Evolutionary conservation across 352 stramenopile species (phyloP), one percentile per base, ranked within the genome.

Genomic region (Globisporangium mamillatum): DNA sequence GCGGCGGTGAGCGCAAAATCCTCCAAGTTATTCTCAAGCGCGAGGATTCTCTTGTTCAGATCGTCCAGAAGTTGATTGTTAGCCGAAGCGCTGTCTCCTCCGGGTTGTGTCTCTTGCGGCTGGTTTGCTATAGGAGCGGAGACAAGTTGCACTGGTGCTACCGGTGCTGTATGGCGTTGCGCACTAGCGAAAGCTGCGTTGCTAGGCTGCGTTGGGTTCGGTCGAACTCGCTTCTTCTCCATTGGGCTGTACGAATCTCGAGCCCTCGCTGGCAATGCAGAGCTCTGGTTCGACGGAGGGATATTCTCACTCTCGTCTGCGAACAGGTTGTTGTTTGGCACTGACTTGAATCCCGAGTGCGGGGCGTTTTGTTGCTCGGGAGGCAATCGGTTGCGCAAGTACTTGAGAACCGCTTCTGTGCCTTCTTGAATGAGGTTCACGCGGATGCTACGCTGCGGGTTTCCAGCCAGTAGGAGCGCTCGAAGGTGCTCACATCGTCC

Each of bases 361-460:
- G 70, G 68, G 2, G 66, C 66, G 6, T 60, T 50, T 18, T 54
- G 64, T 0, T 72, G 44, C 48, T 76, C 75, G 20, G 68, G 71
- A 63, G 83, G 76, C 34, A 92, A 64, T 24, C 79, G 75, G 62
- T 90, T 91, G 41, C 78, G 81, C 24, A 93, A 72, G 59, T 88
- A 90, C 57, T 90, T 89, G 34, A 94, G 73, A 48, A 94, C 80
- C 7, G 87, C 83, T 32, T 92, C 83, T 0, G 87, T 83, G 48
- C 88, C 87, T 71, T 79, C 77, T 66, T 86, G 82, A 14, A 95
- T 75, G 22, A 90, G 86, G 32, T 82, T 82, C 6, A 77, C 54
- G 29, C 88, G 83, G 34, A 96, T 82, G 60, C 75, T 78, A 41
- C 88, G 83, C 70, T 95, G 87, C 1, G 89, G 88, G 67, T 96